These are phyloP conservation scores for Zygotorulaspora chibaensis DNA, from an alignment of 805 yeast genomes.

Conservation along the genomic window DNA sequence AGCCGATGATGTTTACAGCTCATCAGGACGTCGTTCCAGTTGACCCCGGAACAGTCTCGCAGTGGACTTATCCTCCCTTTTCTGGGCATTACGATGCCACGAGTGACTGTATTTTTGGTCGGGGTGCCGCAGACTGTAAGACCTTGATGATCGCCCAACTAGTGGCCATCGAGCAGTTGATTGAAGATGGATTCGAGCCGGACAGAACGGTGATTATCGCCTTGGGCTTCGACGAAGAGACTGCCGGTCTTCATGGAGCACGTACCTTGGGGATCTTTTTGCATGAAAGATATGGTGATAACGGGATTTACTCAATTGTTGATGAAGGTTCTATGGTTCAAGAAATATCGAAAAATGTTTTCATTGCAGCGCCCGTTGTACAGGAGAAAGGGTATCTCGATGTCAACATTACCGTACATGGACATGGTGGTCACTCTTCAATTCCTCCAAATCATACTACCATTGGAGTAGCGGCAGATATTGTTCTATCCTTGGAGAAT, in stretches of 20 bases:
- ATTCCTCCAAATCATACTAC: conserved; percentile 76
- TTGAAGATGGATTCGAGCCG: conserved; percentile 50
- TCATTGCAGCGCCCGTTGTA: conserved; percentile 51
- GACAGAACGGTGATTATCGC: conserved; percentile 58
- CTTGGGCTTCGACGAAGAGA: conserved; percentile 80
- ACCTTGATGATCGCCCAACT: conserved; percentile 59
- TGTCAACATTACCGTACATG: conserved; percentile 45
- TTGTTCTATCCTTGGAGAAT: conserved; percentile 52
- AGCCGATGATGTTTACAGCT: conserved; percentile 69
- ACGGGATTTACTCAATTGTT: conserved; percentile 57
- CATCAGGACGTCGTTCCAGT: conserved; percentile 88
- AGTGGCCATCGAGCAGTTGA: conserved; percentile 58
- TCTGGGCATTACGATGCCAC: conserved; percentile 62
- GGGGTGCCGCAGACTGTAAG: conserved; percentile 78
- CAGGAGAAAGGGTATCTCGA: conserved; percentile 62
- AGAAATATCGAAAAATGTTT: conserved; percentile 40
- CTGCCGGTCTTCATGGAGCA: conserved; percentile 63
- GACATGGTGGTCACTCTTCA: conserved; percentile 79
- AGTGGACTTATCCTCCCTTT: conserved; percentile 70
- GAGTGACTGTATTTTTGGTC: conserved; percentile 55
- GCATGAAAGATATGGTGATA: conserved; percentile 51
- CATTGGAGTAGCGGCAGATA: conserved; percentile 66
- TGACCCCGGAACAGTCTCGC: conserved; percentile 48
- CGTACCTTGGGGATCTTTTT: conserved; percentile 41
- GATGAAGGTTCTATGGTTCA: conserved; percentile 57